Evolutionary conservation across 306 rosid species (phyloP), one percentile per base, ranked within the genome.

Genomic region (Medicago arabica): DNA sequence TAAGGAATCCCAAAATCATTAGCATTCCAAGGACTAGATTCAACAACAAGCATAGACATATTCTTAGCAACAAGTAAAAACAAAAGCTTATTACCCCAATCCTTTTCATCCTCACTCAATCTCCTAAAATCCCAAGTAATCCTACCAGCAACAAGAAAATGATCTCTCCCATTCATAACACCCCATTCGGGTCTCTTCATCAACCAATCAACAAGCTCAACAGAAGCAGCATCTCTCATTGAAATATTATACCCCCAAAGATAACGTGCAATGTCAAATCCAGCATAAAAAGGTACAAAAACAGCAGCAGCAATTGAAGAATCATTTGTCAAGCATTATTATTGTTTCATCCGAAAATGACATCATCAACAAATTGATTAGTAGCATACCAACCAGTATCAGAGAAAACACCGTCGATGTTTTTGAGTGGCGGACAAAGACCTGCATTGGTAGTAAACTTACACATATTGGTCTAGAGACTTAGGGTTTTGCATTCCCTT

Each of bases 41-140:
- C 99, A 1, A 96, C 99, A 54, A 96, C 99, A 68, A 96, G 99
- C 99, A 96, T 96, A 12, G 99, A 96, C 99, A 96, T 96, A 72
- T 96, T 92, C 89, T 83, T 90, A 1, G 98, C 99, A 19, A 98
- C 99, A 0, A 97, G 99, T 51, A 96, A 75, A 61, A 96, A 96
- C 83, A 96, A 83, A 77, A 96, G 99, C 86, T 92, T 92, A 79
- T 85, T 96, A 9, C 99, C 99, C 99, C 99, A 96, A 69, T 96
- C 92, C 0, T 74, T 38, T 68, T 96, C 92, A 47, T 83, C 84
- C 1, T 92, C 93, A 3, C 83, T n/a, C 4, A 96, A 84, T 68
- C 99, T 86, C 81, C 99, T 77, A 62, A 96, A 96, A 86, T 96
- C 99, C 99, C 99, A 96, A 0, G 99, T 96, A 46, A 96, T 96